phyloP scores from a whole-genome alignment of 2,329 filamentous ascomycete species.

The Ampelomyces quisqualis region DNA sequence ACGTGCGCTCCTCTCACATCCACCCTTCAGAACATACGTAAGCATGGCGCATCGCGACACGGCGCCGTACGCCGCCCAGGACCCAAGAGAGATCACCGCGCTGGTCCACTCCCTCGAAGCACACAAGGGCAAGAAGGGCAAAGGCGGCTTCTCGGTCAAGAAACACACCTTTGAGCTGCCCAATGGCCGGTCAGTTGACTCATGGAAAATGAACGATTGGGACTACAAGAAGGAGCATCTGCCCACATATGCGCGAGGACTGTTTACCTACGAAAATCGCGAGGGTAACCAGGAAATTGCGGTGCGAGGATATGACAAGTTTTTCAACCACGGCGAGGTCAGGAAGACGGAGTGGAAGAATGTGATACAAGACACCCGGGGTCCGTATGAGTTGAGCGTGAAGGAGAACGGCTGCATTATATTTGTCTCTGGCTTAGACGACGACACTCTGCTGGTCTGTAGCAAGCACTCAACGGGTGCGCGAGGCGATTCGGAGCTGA shows the following conservation, averaged over 20 bases:
- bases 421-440: slow-evolving; percentile 88
- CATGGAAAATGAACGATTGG: slow-evolving; percentile 92
- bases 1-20: background rate
- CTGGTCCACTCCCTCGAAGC: slow-evolving; percentile 67
- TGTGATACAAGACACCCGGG: slow-evolving; percentile 72
- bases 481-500: slow-evolving; percentile 68
- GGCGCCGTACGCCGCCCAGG: slow-evolving; percentile 67
- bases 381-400: slow-evolving; percentile 91
- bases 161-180: slow-evolving; percentile 75
- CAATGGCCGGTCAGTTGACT: slow-evolving; percentile 70
- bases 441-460: slow-evolving; percentile 89
- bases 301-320: slow-evolving; percentile 94
- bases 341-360: slow-evolving; percentile 77
- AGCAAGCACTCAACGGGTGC: slow-evolving; percentile 96
- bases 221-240: slow-evolving; percentile 88
- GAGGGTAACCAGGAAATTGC: slow-evolving; percentile 73
- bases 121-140: slow-evolving; percentile 50
- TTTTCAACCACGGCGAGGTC: slow-evolving; percentile 92
- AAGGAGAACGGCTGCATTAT: slow-evolving; percentile 99
- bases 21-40: slow-evolving; percentile 4
- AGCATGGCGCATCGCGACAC: slow-evolving; percentile 56
- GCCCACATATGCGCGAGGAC: slow-evolving; percentile 87
- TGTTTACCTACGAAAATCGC: slow-evolving; percentile 79
- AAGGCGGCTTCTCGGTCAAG: slow-evolving; percentile 68
- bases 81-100: slow-evolving; percentile 64